A percentile compares a stretch with the other conserved stretches of the same genome.
Evolutionary conservation across 2,329 filamentous ascomycete species (phyloP).

Genomic region (Pseudogymnoascus sp.): DNA sequence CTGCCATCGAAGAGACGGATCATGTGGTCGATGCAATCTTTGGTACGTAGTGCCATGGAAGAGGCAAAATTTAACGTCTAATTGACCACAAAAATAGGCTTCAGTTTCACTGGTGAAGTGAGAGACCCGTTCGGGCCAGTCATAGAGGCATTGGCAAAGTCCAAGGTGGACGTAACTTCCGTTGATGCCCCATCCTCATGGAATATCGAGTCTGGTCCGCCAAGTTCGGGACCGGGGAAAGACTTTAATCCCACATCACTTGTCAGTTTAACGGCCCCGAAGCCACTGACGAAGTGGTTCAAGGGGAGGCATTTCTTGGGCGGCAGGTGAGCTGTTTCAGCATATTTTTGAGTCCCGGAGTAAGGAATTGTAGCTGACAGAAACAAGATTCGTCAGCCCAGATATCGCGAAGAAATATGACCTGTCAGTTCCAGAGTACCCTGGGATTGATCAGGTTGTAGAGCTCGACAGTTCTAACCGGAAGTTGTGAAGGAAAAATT

Average conservation of each 20-base stretch:
- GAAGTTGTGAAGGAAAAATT: constrained; percentile 39
- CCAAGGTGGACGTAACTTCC: constrained; percentile 69
- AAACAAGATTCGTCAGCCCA: constrained; percentile 65
- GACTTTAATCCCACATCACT: constrained; percentile 73
- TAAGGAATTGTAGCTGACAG: constrained; percentile 13
- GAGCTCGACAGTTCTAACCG: constrained; percentile 54
- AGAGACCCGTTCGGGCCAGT: constrained; percentile 85
- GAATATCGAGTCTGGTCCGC: constrained; percentile 84
- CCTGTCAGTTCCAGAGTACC: constrained; percentile 74
- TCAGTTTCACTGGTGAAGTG: constrained; percentile 86
- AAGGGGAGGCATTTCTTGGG: constrained; percentile 86
- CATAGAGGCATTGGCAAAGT: constrained; percentile 68
- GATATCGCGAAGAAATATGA: constrained; percentile 77
- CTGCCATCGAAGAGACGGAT: constrained; percentile 60
- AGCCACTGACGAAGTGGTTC: constrained; percentile 80
- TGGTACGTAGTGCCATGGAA: constrained; percentile 42
- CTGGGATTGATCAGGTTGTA: constrained; percentile 81
- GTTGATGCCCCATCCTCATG: constrained; percentile 93
- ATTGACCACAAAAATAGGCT: constrained; percentile 46
- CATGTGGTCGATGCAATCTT: constrained; percentile 92
- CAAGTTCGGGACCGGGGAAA: constrained; percentile 66
- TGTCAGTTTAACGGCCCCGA: constrained; percentile 87
- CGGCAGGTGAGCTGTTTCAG: constrained; percentile 52
- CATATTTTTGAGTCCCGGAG: background rate
- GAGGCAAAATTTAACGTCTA: constrained; percentile 14